Evolutionary conservation across 768 basidiomycete species (phyloP).

Genomic region (Phlegmacium glaucopus): DNA sequence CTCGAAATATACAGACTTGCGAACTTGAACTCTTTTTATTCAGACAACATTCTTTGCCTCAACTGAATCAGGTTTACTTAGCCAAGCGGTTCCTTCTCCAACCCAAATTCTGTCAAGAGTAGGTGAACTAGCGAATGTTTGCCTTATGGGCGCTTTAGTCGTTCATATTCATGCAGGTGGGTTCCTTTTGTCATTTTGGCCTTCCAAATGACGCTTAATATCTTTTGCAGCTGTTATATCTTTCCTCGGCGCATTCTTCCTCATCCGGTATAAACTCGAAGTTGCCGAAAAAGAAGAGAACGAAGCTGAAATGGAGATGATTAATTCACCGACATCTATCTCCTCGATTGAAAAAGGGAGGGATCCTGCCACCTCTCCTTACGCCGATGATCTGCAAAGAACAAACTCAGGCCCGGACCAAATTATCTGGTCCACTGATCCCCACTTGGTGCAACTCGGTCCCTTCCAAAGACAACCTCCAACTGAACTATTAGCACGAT

Average conservation of each 20-base stretch:
- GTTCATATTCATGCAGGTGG: slow-evolving; percentile 50
- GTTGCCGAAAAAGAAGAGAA: slow-evolving; percentile 48
- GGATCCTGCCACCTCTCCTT: background rate
- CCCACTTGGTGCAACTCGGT: slow-evolving; percentile 51
- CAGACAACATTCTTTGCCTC: slow-evolving; percentile 66
- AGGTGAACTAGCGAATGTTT: slow-evolving; percentile 39
- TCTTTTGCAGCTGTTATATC: slow-evolving; percentile 29
- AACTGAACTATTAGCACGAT: slow-evolving; percentile 45
- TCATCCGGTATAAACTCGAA: slow-evolving; percentile 51
- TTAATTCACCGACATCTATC: slow-evolving; percentile 5
- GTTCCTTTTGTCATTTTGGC: slow-evolving; percentile 7
- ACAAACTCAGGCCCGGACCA: slow-evolving; percentile 11
- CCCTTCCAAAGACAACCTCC: slow-evolving; percentile 39
- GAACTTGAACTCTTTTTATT: background rate
- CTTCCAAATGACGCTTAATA: background rate
- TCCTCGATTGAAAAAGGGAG: background rate
- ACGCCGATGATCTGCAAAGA: slow-evolving; percentile 5
- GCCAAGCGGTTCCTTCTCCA: slow-evolving; percentile 34
- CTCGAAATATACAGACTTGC: background rate
- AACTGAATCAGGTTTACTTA: slow-evolving; percentile 50
- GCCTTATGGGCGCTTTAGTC: slow-evolving; percentile 49
- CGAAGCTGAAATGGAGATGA: slow-evolving; percentile 18
- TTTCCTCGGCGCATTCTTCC: slow-evolving; percentile 54
- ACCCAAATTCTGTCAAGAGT: slow-evolving; percentile 12
- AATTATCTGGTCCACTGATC: slow-evolving; percentile 40